These are phyloP conservation scores for Xylaria intraflava DNA, from an alignment of 495 filamentous ascomycete species.

Conservation along the genomic window DNA sequence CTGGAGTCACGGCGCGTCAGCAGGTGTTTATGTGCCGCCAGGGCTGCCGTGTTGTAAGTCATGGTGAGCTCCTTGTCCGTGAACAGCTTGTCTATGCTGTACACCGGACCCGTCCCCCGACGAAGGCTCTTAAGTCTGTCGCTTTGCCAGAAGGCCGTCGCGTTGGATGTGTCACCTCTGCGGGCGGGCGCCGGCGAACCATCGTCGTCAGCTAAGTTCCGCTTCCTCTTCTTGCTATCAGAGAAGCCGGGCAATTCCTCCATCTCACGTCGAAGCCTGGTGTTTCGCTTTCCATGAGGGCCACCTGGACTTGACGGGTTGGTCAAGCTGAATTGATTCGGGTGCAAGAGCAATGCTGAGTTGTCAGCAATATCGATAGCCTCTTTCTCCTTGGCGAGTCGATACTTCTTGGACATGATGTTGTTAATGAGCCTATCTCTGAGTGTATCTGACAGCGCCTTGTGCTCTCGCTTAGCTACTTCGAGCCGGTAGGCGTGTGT, in stretches of 20 bases:
- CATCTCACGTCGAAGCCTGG: slow-evolving; percentile 69
- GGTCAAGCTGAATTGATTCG: slow-evolving; percentile 83
- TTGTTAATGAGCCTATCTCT: slow-evolving; percentile 77
- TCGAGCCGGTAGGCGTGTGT: slow-evolving; percentile 56
- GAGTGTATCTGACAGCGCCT: slow-evolving; percentile 65
- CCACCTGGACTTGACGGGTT: slow-evolving; percentile 75
- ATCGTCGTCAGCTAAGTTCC: slow-evolving; percentile 61
- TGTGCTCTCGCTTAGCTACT: slow-evolving; percentile 76
- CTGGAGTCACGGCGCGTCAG: slow-evolving; percentile 47
- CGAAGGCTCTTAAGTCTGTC: slow-evolving; percentile 39
- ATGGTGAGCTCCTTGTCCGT: slow-evolving; percentile 85
- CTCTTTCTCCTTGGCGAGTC: slow-evolving; percentile 83
- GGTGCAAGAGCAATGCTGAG: slow-evolving; percentile 82
- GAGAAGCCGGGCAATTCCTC: slow-evolving; percentile 64
- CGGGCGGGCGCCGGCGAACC: slow-evolving; percentile 60
- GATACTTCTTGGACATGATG: slow-evolving; percentile 65
- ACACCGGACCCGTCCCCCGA: slow-evolving; percentile 47
- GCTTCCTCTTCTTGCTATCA: slow-evolving; percentile 72
- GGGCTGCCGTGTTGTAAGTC: slow-evolving; percentile 63
- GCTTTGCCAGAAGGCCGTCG: slow-evolving; percentile 51
- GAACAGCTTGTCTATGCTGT: slow-evolving; percentile 84
- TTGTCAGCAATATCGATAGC: slow-evolving; percentile 77
- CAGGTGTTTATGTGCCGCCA: slow-evolving; percentile 54
- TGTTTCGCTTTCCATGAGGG: slow-evolving; percentile 73
- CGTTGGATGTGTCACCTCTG: slow-evolving; percentile 40